These are phyloP conservation scores for Venturia aucupariae DNA, from an alignment of 2,329 filamentous ascomycete species.

Conservation along the genomic window DNA sequence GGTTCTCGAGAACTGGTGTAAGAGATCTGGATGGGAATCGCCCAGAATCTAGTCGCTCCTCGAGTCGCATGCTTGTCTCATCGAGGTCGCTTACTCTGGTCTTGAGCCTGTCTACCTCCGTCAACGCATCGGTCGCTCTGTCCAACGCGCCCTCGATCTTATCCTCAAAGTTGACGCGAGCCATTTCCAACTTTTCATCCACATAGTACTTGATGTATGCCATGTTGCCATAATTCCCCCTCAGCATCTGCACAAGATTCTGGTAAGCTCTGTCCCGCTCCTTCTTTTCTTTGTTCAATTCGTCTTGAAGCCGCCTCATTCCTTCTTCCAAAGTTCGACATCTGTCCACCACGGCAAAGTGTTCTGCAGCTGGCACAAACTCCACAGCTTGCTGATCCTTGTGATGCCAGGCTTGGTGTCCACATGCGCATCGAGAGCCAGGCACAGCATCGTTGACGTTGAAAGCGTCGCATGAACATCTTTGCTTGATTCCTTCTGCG, in stretches of 20 bases:
- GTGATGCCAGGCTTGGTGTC: conserved; percentile 40
- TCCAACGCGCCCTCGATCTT: conserved; percentile 14
- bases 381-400: conserved; percentile 25
- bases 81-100: conserved; percentile 12
- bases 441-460: conserved; percentile 27
- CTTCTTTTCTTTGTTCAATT: conserved; percentile 11
- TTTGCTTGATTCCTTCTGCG: conserved; percentile 23
- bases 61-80: conserved; percentile 13
- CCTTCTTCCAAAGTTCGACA: conserved; percentile 25
- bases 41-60: conserved; percentile 13
- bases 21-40: conserved; percentile 10
- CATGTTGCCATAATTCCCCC: conserved; percentile 12
- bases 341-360: conserved; percentile 26
- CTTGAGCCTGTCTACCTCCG: conserved; percentile 9
- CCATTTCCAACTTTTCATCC: conserved; percentile 14
- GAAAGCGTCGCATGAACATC: conserved; percentile 37
- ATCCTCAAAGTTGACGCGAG: conserved; percentile 12
- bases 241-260: conserved; percentile 11
- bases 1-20: conserved; percentile 8
- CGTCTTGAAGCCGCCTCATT: conserved; percentile 11
- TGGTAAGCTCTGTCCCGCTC: conserved; percentile 12
- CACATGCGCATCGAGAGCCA: conserved; percentile 36
- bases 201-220: conserved; percentile 14
- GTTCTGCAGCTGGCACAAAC: conserved; percentile 28
- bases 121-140: conserved; percentile 10